Base-by-base conservation (phyloP, 805 yeast genomes). In the Metahyphopichia silvanorum region DNA sequence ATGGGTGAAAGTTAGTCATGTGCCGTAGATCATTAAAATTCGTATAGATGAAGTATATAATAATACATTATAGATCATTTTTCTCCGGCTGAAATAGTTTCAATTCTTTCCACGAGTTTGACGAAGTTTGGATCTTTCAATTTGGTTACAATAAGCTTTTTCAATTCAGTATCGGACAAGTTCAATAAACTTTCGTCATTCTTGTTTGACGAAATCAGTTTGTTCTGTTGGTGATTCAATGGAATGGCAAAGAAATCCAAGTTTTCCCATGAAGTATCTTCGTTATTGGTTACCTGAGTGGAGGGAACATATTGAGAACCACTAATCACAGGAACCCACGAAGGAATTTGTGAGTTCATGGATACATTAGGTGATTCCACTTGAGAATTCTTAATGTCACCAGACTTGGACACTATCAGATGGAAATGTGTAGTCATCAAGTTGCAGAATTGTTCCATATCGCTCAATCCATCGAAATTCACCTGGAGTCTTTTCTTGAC, bases 1-100 rank as follows among this genome's bases (percentile, higher is more conserved):
- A 40, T 82, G 88, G 88, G 58, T 53, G 9, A 76, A 71, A 34
- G 46, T 52, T 16, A 29, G 37, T 27, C 23, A 20, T 10, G 8
- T 9, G 29, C 27, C 20, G 30, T 27, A 20, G 32, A 21, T 27
- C 17, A 23, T 28, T 24, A 19, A 23, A 17, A 17, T 24, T n/a
- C n/a, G n/a, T n/a, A n/a, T n/a, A 28, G 31, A 15, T 20, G 5
- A 20, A 9, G 10, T 24, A 32, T 35, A 31, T 18, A 31, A 17
- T 10, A 31, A n/a, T 21, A 18, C 6, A 20, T 15, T 20, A 27
- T 27, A 33, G 31, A 27, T 26, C 26, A 21, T 27, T 32, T 31
- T 12, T 32, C 28, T 17, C 36, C 26, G 16, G 47, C 33, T 10
- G 22, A 21, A 11, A 49, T 33, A 15, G 29, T 32, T 25, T 52